These are phyloP conservation scores for Emergomyces pasteurianus DNA, from an alignment of 2,329 filamentous ascomycete species.

Conservation along the genomic window DNA sequence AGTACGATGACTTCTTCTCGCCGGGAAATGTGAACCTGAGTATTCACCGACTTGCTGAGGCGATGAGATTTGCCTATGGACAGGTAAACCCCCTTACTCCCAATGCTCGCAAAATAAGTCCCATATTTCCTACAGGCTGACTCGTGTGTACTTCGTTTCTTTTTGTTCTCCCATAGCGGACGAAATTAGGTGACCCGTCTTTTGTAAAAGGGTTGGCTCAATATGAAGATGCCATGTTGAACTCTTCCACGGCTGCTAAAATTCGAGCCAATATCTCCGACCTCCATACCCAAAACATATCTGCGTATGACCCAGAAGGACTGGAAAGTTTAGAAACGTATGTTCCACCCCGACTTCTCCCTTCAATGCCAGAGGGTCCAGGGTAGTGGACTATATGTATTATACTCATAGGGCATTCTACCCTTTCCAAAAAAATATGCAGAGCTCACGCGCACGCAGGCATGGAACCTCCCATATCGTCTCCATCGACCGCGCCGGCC, in stretches of 20 bases:
- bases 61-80: slow-evolving; percentile 81
- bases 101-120: too few species aligned
- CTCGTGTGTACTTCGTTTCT: neutral
- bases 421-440: neutral
- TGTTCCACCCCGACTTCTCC: slow-evolving; percentile 7
- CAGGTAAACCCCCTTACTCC: slow-evolving; percentile 21
- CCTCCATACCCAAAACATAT: slow-evolving; percentile 55
- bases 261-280: slow-evolving; percentile 61
- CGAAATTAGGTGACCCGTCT: slow-evolving; percentile 69
- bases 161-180: slow-evolving; percentile 38
- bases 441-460: slow-evolving; percentile 14
- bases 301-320: slow-evolving; percentile 58
- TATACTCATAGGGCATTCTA: neutral
- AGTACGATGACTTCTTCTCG: slow-evolving; percentile 54
- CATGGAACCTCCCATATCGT: slow-evolving; percentile 45
- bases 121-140: neutral
- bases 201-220: slow-evolving; percentile 53
- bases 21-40: slow-evolving; percentile 51
- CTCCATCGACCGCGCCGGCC: slow-evolving; percentile 57
- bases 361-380: neutral
- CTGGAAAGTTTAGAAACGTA: slow-evolving; percentile 54
- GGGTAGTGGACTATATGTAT: neutral
- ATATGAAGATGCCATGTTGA: slow-evolving; percentile 59
- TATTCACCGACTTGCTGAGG: slow-evolving; percentile 74
- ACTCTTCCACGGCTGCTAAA: slow-evolving; percentile 43